Evolutionary conservation across 192 early-diverging fungal species (phyloP).

Genomic region (Jimgerdemannia lactiflua): DNA sequence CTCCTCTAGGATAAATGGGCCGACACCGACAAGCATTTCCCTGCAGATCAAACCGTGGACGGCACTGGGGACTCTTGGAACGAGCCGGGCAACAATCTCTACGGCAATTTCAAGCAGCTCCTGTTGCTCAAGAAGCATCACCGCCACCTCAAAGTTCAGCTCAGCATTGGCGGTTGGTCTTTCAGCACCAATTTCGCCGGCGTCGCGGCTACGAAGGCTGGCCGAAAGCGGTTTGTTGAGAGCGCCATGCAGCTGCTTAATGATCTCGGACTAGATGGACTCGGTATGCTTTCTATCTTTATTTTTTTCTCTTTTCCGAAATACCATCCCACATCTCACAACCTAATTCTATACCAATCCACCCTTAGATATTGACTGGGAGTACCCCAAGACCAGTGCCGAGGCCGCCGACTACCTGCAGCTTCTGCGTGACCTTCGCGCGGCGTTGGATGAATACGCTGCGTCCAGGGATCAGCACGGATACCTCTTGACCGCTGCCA

Average conservation of each 20-base stretch:
- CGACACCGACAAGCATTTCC: conserved; percentile 66
- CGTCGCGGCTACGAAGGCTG: conserved; percentile 46
- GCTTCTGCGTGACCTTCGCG: conserved; percentile 72
- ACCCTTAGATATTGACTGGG: conserved; percentile 68
- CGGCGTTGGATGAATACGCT: conserved; percentile 57
- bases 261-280: conserved; percentile 51
- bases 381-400: conserved; percentile 69
- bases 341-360: background rate
- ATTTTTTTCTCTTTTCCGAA: background rate
- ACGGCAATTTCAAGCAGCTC: conserved; percentile 63
- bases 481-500: conserved; percentile 67
- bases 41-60: conserved; percentile 26
- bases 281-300: conserved; percentile 28
- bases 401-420: conserved; percentile 80
- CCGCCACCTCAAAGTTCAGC: conserved; percentile 63
- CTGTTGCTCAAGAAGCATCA: conserved; percentile 65
- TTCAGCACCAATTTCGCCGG: conserved; percentile 69
- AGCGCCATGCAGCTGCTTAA: conserved; percentile 42
- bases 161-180: conserved; percentile 81
- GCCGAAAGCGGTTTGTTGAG: conserved; percentile 58
- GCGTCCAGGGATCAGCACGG: conserved; percentile 23
- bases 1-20: conserved; percentile 64
- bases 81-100: conserved; percentile 45
- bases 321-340: background rate
- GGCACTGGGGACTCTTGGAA: conserved; percentile 54